A percentile compares a stretch with the other conserved stretches of the same genome.
phyloP scores from a whole-genome alignment of 176 grass and related monocot species.

The Carex littledalei region DNA sequence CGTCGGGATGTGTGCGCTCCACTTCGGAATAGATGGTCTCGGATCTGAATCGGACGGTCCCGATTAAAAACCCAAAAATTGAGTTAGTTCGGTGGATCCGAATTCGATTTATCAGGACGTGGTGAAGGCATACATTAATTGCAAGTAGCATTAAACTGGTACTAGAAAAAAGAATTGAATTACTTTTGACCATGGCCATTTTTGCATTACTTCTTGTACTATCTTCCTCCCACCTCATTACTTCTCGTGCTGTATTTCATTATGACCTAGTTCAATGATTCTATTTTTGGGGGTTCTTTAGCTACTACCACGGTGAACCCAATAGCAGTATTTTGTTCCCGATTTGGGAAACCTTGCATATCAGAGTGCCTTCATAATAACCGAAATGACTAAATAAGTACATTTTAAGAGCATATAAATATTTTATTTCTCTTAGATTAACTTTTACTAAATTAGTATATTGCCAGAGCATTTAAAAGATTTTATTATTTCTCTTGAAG shows the following conservation, averaged over 20 bases:
- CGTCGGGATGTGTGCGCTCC: too few relatives aligned
- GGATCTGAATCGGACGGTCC: too few relatives aligned
- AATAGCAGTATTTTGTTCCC: background rate
- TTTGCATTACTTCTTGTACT: slow-evolving; percentile 1
- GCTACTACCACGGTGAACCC: background rate
- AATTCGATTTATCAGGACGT: background rate
- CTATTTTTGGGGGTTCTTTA: background rate
- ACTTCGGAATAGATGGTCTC: too few relatives aligned
- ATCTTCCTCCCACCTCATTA: background rate
- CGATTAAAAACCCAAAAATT: too few relatives aligned
- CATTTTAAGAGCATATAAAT: background rate
- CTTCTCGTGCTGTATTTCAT: slow-evolving; percentile 9
- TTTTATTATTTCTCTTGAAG: background rate
- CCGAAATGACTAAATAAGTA: background rate
- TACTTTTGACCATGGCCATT: background rate
- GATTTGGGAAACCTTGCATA: background rate
- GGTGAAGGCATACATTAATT: background rate
- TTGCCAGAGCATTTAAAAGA: background rate
- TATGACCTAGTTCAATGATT: slow-evolving; percentile 10
- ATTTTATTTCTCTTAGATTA: background rate
- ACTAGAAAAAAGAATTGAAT: background rate
- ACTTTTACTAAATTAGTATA: background rate
- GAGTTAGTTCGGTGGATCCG: too few relatives aligned
- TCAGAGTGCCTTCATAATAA: background rate
- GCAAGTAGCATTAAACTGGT: background rate